Base-by-base conservation (phyloP, 768 basidiomycete species). In the Suillus weaverae region DNA sequence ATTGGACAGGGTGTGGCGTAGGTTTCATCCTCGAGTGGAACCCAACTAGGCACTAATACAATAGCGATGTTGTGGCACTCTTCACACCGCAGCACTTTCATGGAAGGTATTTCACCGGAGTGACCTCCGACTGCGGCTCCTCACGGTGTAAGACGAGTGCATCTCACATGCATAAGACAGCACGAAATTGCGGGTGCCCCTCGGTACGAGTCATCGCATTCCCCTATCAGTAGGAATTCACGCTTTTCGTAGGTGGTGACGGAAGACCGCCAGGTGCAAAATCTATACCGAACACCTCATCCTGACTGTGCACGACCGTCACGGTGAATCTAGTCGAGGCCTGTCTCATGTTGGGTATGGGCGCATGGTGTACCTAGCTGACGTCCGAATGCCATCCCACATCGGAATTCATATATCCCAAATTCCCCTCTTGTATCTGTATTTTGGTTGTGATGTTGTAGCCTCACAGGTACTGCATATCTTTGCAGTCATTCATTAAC, bases 1-100 rank as follows among this genome's bases (percentile, higher is more conserved):
- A 73, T 63, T 74, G 78, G 64, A 74, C 76, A 67, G 78, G 77
- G 30, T 78, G 77, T 62, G 77, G 76, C 39, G 77, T 78, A 64
- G 46, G 76, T 72, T 35, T 56, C n/a, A 53, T 38, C 39, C 44
- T 44, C 33, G 7, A 44, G 9, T 18, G 1, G 18, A 22, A 36
- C 11, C 7, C 38, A 30, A 39, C 38, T 30, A 30, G 32, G 39
- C 46, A 26, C 43, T 36, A 14, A 44, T 20, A 39, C 26, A n/a
- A 35, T 36, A 22, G 26, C 32, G 10, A 38, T 55, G 5, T 59
- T 48, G 22, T 7, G n/a, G 1, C 14, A 2, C n/a, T 60, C 61
- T 64, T 60, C 59, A 62, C 67, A 51, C 64, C 62, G 54, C 30
- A 78, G 77, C 77, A 79, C 66, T 78, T 78, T 64, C 77, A 78